Conservation (phyloP, 306 rosid species). For the Cucurbita moschata region DNA sequence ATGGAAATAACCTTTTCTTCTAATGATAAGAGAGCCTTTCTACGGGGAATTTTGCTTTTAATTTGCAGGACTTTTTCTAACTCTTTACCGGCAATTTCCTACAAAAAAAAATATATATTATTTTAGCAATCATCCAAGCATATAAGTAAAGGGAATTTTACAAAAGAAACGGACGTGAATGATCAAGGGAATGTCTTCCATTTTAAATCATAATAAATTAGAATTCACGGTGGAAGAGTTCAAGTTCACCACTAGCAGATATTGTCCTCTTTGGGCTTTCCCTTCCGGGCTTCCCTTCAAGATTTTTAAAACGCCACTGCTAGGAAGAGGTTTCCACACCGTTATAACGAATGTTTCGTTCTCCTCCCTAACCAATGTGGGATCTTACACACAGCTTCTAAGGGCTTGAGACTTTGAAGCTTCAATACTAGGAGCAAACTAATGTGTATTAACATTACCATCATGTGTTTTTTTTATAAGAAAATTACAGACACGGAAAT, state of each 20-base stretch:
- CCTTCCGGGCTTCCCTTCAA: too few relatives aligned
- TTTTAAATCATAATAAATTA: neutral
- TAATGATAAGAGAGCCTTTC: slow-evolving; percentile 66
- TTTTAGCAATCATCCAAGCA: neutral
- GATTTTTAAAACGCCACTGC: too few relatives aligned
- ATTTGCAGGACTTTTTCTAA: slow-evolving; percentile 63
- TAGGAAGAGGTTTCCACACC: too few relatives aligned
- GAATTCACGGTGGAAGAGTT: neutral
- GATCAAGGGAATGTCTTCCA: neutral
- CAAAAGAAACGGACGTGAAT: neutral
- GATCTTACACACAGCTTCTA: neutral
- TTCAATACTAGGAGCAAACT: neutral
- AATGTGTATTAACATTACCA: neutral
- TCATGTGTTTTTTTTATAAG: neutral
- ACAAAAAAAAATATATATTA: slow-evolving; percentile 4
- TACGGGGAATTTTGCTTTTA: slow-evolving; percentile 71
- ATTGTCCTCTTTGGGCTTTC: too few relatives aligned
- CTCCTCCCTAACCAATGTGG: too few relatives aligned
- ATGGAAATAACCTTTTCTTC: slow-evolving; percentile 69
- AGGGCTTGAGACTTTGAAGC: neutral
- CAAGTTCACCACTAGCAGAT: too few relatives aligned
- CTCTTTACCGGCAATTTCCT: slow-evolving; percentile 81
- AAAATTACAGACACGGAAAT: neutral
- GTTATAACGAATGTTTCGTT: too few relatives aligned
- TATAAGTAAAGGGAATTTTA: neutral